Conservation (phyloP, 2,329 filamentous ascomycete genomes). For the Tolypocladium ophioglossoides region DNA sequence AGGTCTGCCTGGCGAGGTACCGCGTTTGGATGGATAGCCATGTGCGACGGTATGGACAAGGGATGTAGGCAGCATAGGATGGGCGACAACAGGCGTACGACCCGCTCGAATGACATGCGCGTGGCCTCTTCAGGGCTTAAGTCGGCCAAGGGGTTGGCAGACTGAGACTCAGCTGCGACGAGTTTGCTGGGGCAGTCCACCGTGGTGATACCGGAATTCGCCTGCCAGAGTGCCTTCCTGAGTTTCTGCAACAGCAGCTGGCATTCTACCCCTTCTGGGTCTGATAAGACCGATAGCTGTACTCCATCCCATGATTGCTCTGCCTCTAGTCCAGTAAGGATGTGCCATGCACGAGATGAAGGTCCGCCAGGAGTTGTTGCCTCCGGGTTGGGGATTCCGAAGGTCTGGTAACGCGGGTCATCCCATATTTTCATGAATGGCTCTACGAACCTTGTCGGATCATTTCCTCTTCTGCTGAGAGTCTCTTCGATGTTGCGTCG, state of each 20-base stretch:
- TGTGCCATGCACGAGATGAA: background rate
- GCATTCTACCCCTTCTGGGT: no score
- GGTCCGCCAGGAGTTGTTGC: background rate
- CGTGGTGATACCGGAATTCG: no score
- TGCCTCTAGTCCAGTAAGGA: background rate
- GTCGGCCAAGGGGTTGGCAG: background rate
- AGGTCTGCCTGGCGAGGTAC: slow-evolving; percentile 6
- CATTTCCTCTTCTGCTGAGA: slow-evolving; percentile 7
- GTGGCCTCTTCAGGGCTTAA: background rate
- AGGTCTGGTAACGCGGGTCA: slow-evolving; percentile 8
- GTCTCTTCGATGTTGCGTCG: slow-evolving; percentile 2
- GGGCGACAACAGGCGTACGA: slow-evolving; percentile 8
- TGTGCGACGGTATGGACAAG: background rate
- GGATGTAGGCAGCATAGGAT: slow-evolving; percentile 5
- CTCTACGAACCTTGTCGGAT: slow-evolving; percentile 6
- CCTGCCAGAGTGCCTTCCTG: no score
- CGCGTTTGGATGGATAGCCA: background rate
- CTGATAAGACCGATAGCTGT: no score
- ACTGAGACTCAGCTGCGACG: background rate
- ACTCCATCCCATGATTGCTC: background rate
- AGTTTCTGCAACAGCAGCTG: no score
- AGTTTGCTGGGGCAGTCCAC: background rate
- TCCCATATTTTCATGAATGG: slow-evolving; percentile 13
- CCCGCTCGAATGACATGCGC: slow-evolving; percentile 10
- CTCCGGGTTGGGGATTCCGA: background rate